These are phyloP conservation scores for Sphaerosporella brunnea DNA, from an alignment of 495 filamentous ascomycete genomes.

Conservation along the genomic window DNA sequence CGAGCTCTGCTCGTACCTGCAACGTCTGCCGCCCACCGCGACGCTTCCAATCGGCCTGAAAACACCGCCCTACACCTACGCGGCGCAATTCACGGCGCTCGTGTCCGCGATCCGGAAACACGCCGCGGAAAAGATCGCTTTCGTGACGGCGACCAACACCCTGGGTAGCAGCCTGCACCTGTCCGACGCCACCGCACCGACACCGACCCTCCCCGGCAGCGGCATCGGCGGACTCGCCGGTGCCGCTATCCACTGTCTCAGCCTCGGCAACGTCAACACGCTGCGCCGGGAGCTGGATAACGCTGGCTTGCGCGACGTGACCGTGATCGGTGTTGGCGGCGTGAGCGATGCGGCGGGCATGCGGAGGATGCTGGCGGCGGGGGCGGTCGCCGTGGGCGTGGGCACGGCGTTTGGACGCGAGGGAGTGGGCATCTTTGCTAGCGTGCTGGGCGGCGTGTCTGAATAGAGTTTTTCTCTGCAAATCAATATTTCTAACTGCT, in stretches of 20 bases:
- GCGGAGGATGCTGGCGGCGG: conserved; percentile 43
- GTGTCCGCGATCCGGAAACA: conserved; percentile 27
- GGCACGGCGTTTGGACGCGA: conserved; percentile 45
- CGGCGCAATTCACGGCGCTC: conserved; percentile 38
- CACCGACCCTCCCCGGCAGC: conserved; percentile 29
- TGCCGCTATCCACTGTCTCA: conserved; percentile 47
- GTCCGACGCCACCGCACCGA: conserved; percentile 3
- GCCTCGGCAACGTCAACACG: conserved; percentile 31
- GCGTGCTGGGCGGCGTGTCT: not conserved
- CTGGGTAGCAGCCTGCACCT: conserved; percentile 48
- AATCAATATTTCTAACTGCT: no score
- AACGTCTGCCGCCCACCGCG: conserved; percentile 16
- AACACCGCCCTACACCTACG: conserved; percentile 52
- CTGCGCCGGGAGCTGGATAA: conserved; percentile 39
- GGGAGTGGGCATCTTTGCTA: conserved; percentile 39
- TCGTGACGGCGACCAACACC: conserved; percentile 56
- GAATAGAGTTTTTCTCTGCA: not conserved
- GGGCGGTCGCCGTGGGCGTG: conserved; percentile 44
- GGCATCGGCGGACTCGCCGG: conserved; percentile 48
- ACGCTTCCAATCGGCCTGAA: conserved; percentile 43
- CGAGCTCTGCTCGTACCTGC: conserved; percentile 34
- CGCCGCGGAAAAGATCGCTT: conserved; percentile 32
- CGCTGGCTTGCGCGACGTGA: conserved; percentile 28
- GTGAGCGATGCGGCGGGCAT: conserved; percentile 44
- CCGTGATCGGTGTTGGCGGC: conserved; percentile 51